A percentile compares a stretch with the other conserved stretches of the same genome.
Evolutionary conservation across 495 filamentous ascomycete genomes (phyloP).

Genomic region (Filosporella fistucella): DNA sequence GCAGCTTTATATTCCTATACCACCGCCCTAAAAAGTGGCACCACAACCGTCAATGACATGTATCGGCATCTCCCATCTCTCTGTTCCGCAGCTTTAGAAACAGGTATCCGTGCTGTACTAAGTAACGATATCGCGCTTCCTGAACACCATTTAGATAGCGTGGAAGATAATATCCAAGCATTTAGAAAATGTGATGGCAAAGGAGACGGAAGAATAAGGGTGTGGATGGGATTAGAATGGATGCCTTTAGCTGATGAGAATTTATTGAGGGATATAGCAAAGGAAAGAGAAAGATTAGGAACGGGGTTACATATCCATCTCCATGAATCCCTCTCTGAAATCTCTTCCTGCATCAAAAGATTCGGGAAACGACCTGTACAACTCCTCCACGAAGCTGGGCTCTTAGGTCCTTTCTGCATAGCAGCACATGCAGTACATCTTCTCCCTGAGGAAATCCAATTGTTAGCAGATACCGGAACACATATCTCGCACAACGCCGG

Average conservation of each 20-base stretch:
- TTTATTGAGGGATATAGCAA: slow-evolving; percentile 2
- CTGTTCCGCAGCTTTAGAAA: slow-evolving; percentile 1
- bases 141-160: slow-evolving; percentile 4
- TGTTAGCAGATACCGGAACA: slow-evolving; percentile 1
- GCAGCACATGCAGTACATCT: slow-evolving; percentile 7
- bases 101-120: slow-evolving; percentile 2
- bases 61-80: slow-evolving; percentile 5
- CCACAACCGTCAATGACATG: slow-evolving; percentile 9
- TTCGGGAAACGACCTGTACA: slow-evolving; percentile 7
- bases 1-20: slow-evolving; percentile 7
- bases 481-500: slow-evolving; percentile 6
- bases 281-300: neutral
- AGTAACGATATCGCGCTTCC: slow-evolving; percentile 4
- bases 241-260: slow-evolving; percentile 5
- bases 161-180: slow-evolving; percentile 1
- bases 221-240: slow-evolving; percentile 9
- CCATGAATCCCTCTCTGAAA: slow-evolving; percentile 2
- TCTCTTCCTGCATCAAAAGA: slow-evolving; percentile 4
- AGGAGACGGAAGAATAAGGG: slow-evolving; percentile 1
- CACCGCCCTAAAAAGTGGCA: slow-evolving; percentile 7
- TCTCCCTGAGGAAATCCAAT: slow-evolving; percentile 1
- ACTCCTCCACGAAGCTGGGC: slow-evolving; percentile 2
- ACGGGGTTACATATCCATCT: slow-evolving; percentile 7
- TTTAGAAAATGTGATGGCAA: neutral
- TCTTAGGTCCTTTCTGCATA: slow-evolving; percentile 4